Evolutionary conservation across 2,329 filamentous ascomycete species (phyloP).

Genomic region (Trichocomaceae sp.): DNA sequence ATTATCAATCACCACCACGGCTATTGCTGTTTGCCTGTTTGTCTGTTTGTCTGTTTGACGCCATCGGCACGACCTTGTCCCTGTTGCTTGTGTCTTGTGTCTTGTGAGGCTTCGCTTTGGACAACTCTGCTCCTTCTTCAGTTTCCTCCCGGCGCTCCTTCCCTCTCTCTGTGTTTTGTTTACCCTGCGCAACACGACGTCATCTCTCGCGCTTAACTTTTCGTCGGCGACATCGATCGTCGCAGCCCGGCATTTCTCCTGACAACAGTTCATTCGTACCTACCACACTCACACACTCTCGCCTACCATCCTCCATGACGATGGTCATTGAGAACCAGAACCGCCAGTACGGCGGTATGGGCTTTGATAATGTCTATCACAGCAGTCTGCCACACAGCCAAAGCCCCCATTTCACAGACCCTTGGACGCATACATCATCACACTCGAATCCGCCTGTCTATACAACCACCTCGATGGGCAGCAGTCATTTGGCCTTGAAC

Average conservation of each 20-base stretch:
- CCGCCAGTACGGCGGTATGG: constrained; percentile 67
- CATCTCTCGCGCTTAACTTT: constrained; percentile 3
- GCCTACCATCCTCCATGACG: constrained; percentile 60
- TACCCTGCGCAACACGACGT: neutral
- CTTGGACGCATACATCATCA: constrained; percentile 63
- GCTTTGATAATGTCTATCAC: constrained; percentile 71
- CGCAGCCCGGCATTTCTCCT: neutral
- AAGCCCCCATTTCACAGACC: constrained; percentile 81
- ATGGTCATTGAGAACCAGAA: constrained; percentile 91
- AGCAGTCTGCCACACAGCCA: constrained; percentile 55
- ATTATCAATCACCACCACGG: neutral
- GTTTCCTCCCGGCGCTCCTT: constrained; percentile 13
- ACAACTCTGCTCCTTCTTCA: constrained; percentile 9
- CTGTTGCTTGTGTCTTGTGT: neutral
- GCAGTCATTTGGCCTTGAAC: constrained; percentile 54
- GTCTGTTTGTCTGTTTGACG: too few species aligned
- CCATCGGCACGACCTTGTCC: too few species aligned
- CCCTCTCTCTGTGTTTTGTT: neutral
- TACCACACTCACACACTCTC: neutral
- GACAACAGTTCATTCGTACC: neutral
- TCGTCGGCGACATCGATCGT: neutral
- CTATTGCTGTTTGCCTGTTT: neutral
- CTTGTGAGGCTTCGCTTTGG: neutral
- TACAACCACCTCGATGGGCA: constrained; percentile 51
- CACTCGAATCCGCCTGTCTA: constrained; percentile 57